These are phyloP conservation scores for Teunomyces tritomae DNA, from an alignment of 805 yeast genomes.

Conservation along the genomic window DNA sequence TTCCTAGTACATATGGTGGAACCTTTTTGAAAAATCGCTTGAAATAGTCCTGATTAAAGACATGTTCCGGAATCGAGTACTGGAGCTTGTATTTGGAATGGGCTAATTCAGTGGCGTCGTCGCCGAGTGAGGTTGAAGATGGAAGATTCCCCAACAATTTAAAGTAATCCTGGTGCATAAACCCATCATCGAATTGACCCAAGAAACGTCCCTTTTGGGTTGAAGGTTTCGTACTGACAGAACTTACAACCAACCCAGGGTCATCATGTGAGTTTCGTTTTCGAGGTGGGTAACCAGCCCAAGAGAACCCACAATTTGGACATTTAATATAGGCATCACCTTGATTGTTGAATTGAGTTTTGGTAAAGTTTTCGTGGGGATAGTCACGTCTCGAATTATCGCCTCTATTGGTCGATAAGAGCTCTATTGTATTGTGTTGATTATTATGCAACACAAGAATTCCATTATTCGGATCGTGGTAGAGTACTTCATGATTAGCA, in stretches of 20 bases:
- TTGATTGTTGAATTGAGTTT: background rate
- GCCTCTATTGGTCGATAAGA: conserved; percentile 12
- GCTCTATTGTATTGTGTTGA: conserved; percentile 27
- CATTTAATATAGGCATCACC: conserved; percentile 11
- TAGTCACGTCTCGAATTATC: background rate
- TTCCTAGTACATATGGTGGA: conserved; percentile 56
- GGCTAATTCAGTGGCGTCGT: background rate
- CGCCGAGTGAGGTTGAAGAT: conserved; percentile 1
- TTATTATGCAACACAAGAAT: conserved; percentile 34
- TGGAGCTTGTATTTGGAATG: background rate
- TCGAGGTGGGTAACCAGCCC: conserved; percentile 14
- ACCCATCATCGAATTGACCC: conserved; percentile 12
- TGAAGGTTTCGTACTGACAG: background rate
- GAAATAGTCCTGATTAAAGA: conserved; percentile 79
- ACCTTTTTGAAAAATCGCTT: conserved; percentile 64
- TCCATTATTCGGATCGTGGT: conserved; percentile 35
- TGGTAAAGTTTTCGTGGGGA: background rate
- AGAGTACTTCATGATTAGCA: conserved; percentile 26
- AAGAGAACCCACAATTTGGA: conserved; percentile 32
- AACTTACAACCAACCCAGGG: conserved; percentile 1
- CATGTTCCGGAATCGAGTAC: conserved; percentile 33
- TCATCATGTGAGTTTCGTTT: background rate
- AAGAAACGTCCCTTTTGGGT: background rate
- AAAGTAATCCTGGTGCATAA: conserved; percentile 38
- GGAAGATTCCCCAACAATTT: conserved; percentile 31